Evolutionary conservation across 768 basidiomycete genomes (phyloP).

Genomic region (Paxillus ammoniavirescens): DNA sequence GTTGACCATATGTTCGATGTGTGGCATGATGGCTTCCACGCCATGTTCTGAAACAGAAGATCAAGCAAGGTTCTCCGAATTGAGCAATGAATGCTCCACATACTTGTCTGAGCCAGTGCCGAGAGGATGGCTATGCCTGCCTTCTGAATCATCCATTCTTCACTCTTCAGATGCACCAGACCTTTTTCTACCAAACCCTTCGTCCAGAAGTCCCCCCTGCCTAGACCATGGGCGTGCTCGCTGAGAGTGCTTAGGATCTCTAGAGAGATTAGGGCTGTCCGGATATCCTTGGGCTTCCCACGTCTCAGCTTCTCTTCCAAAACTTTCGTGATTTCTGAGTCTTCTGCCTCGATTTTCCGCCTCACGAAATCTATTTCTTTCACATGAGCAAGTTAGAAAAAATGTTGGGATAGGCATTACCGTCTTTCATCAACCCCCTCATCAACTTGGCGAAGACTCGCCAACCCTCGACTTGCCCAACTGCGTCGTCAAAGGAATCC

Average conservation of each 20-base stretch:
- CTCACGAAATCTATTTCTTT: constrained; percentile 2
- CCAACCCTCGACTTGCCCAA: constrained; percentile 22
- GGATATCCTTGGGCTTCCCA: too few species aligned
- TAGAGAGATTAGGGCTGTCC: constrained; percentile 3
- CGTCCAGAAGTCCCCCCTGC: constrained; percentile 1
- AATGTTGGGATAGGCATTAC: background rate
- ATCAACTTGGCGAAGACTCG: constrained; percentile 14
- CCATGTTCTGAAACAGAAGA: too few species aligned
- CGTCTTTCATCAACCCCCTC: background rate
- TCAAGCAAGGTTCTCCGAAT: too few species aligned
- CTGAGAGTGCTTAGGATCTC: constrained; percentile 2
- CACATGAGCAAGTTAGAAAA: background rate
- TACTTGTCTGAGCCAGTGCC: constrained; percentile 5
- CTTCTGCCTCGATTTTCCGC: background rate
- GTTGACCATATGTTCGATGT: background rate
- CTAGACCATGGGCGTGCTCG: background rate
- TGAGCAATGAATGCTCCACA: background rate
- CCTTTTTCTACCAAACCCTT: background rate
- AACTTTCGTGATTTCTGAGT: background rate
- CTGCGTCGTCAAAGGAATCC: constrained; percentile 25
- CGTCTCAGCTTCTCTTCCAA: too few species aligned
- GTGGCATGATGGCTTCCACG: background rate
- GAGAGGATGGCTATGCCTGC: constrained; percentile 2
- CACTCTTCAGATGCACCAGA: background rate
- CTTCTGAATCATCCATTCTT: background rate